Percentiles rank a stretch among this genome's conserved stretches.
Evolutionary conservation across 306 rosid genomes (phyloP).

Genomic region (Gastrolobium bilobum): DNA sequence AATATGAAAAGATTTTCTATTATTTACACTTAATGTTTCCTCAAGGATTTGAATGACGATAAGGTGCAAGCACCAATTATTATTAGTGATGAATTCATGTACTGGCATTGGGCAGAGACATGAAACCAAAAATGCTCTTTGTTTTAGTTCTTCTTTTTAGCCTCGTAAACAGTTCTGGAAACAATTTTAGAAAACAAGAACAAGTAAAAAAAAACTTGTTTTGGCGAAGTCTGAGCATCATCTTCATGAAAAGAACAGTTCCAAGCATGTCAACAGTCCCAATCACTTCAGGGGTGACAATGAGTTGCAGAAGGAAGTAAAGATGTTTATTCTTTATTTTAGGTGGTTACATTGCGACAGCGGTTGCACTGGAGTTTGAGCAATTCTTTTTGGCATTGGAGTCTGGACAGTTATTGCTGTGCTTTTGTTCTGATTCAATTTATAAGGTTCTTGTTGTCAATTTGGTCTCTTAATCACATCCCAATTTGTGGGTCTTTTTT

Average conservation of each 20-base stretch:
- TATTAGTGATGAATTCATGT: not conserved
- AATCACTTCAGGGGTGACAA: slow-evolving; percentile 1
- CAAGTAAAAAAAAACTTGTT: slow-evolving; percentile 32
- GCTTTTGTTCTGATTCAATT: slow-evolving; percentile 22
- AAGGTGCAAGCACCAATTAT: not conserved
- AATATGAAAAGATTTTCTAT: slow-evolving; percentile 20
- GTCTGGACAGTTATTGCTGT: slow-evolving; percentile 1
- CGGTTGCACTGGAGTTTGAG: not conserved
- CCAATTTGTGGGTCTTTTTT: slow-evolving; percentile 1
- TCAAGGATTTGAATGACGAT: not conserved
- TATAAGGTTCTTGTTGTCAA: slow-evolving; percentile 22
- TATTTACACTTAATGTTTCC: slow-evolving; percentile 21
- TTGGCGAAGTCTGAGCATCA: slow-evolving; percentile 7
- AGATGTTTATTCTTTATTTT: not conserved
- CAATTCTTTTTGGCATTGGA: slow-evolving; percentile 17
- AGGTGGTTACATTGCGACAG: not conserved
- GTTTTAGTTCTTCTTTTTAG: not conserved
- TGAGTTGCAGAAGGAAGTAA: slow-evolving; percentile 16
- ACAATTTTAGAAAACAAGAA: not conserved
- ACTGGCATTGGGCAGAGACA: slow-evolving; percentile 11
- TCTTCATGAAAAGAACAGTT: slow-evolving; percentile 32
- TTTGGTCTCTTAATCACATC: slow-evolving; percentile 16
- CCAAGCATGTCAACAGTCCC: slow-evolving; percentile 28
- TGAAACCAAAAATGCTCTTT: slow-evolving; percentile 16
- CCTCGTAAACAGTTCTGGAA: slow-evolving; percentile 9